Evolutionary conservation across 1,139 yeast species (phyloP).

Genomic region (Candida pseudocylindracea): DNA sequence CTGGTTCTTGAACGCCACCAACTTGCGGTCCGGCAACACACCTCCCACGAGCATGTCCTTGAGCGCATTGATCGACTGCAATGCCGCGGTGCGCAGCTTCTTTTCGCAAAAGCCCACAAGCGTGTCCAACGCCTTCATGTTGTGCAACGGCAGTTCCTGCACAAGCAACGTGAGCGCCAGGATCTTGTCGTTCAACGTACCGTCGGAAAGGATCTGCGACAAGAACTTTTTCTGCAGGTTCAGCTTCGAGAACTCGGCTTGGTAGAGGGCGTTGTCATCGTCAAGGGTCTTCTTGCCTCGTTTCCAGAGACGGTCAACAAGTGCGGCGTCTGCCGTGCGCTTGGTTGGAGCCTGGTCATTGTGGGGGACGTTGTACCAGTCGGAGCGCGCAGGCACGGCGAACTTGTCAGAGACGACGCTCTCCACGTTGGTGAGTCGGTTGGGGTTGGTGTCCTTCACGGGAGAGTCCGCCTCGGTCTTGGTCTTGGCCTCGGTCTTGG

Average conservation of each 20-base stretch:
- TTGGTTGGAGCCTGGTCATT: conserved; percentile 19
- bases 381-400: conserved; percentile 37
- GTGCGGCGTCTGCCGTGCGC: conserved; percentile 21
- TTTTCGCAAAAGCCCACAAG: conserved; percentile 63
- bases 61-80: conserved; percentile 75
- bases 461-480: conserved; percentile 3
- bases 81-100: conserved; percentile 83
- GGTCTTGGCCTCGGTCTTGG: conserved; percentile 5
- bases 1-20: conserved; percentile 65
- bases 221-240: conserved; percentile 77
- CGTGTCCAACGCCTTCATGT: conserved; percentile 63
- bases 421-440: conserved; percentile 26
- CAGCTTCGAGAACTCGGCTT: conserved; percentile 58
- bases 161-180: conserved; percentile 81
- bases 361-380: conserved; percentile 41
- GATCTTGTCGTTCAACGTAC: conserved; percentile 90
- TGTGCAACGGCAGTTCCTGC: conserved; percentile 90
- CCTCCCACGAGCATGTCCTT: conserved; percentile 66
- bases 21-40: conserved; percentile 67
- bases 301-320: conserved; percentile 27
- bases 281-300: conserved; percentile 49
- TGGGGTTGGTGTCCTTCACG: conserved; percentile 4
- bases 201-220: conserved; percentile 71
- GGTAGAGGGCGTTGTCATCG: conserved; percentile 48
- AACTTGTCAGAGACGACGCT: conserved; percentile 36